Percentiles rank a stretch among this genome's conserved stretches.
Conservation (phyloP, 176 grass and related monocot species). For the Triticum aestivum region DNA sequence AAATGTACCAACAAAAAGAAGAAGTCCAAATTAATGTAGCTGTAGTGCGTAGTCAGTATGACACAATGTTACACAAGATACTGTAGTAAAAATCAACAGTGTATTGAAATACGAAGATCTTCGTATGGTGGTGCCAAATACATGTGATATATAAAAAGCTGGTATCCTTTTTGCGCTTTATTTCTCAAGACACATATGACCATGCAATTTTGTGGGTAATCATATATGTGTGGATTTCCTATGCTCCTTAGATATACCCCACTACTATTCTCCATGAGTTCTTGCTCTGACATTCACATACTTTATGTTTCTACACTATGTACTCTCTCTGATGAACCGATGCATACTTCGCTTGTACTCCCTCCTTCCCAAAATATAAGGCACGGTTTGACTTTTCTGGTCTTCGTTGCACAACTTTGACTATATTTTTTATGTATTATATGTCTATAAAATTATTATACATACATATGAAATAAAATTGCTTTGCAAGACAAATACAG, state of each 20-base stretch:
- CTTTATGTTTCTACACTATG: not conserved
- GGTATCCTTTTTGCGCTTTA: not conserved
- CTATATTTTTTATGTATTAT: too few species aligned
- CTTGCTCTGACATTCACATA: not conserved
- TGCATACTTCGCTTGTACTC: not conserved
- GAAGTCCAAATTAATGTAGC: not conserved
- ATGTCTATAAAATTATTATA: too few species aligned
- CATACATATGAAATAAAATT: too few species aligned
- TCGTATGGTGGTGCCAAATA: too few species aligned
- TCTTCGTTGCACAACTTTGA: too few species aligned
- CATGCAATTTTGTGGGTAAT: not conserved
- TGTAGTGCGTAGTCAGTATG: not conserved
- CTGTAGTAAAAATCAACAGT: too few species aligned
- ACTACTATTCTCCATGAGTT: not conserved
- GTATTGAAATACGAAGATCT: too few species aligned
- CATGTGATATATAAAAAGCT: not conserved
- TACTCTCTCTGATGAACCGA: not conserved
- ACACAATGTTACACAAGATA: too few species aligned
- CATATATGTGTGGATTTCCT: not conserved
- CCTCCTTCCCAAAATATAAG: too few species aligned
- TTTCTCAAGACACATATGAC: not conserved
- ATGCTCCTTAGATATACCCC: not conserved
- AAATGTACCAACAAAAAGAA: not conserved
- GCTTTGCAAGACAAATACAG: too few species aligned
- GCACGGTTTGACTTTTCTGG: too few species aligned